A percentile compares a stretch with the other conserved stretches of the same genome.
Conservation (phyloP, 164 flowering plant species). For the Akebia trifoliata region DNA sequence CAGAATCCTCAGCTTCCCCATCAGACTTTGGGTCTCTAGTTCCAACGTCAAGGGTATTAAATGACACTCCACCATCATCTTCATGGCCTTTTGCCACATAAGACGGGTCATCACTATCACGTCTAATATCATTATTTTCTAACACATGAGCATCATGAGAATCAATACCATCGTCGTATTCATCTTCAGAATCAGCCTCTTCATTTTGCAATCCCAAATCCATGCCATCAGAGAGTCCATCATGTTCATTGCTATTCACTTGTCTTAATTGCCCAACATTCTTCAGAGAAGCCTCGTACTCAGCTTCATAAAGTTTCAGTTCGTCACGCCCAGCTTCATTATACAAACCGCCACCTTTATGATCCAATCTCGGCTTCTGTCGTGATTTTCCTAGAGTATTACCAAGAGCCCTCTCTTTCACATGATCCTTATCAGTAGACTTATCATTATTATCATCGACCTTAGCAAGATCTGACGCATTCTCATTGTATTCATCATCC, state of each 20-base stretch:
- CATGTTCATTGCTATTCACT: slow-evolving; percentile 19
- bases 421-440: too few relatives aligned
- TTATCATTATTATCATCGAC: too few relatives aligned
- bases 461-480: too few relatives aligned
- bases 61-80: slow-evolving; percentile 23
- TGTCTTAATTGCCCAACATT: slow-evolving; percentile 27
- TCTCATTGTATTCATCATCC: slow-evolving; percentile 81
- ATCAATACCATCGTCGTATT: slow-evolving; percentile 81
- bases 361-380: slow-evolving; percentile 13
- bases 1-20: slow-evolving; percentile 18
- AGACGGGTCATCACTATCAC: slow-evolving; percentile 23
- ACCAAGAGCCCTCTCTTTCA: too few relatives aligned
- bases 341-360: slow-evolving; percentile 54
- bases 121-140: slow-evolving; percentile 36
- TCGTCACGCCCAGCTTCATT: slow-evolving; percentile 96
- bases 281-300: slow-evolving; percentile 76
- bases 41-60: slow-evolving; percentile 18
- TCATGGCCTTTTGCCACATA: slow-evolving; percentile 18
- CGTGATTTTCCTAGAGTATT: slow-evolving; percentile 13
- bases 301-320: slow-evolving; percentile 77
- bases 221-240: slow-evolving; percentile 23
- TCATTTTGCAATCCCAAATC: too few relatives aligned
- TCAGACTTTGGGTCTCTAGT: slow-evolving; percentile 15
- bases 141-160: slow-evolving; percentile 42
- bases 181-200: slow-evolving; percentile 52